Conservation (phyloP, 495 filamentous ascomycete species). For the Rusavskia elegans region DNA sequence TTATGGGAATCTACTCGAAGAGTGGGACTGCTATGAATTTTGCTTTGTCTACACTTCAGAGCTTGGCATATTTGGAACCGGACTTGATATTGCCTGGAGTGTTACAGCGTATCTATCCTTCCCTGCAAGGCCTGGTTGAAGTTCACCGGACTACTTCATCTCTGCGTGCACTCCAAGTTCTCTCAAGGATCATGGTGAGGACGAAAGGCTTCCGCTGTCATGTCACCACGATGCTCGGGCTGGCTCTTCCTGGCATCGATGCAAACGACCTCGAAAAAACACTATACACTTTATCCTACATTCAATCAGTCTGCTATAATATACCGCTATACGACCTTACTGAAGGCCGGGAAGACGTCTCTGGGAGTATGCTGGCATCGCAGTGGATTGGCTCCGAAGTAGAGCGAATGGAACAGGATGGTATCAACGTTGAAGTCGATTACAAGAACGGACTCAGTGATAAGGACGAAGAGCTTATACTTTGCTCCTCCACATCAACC, state of each 20-base stretch:
- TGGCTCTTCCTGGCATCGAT: slow-evolving; percentile 90
- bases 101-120: slow-evolving; percentile 89
- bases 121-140: slow-evolving; percentile 89
- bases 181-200: slow-evolving; percentile 74
- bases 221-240: slow-evolving; percentile 76
- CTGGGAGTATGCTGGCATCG: slow-evolving; percentile 63
- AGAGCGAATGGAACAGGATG: slow-evolving; percentile 80
- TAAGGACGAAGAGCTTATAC: slow-evolving; percentile 72
- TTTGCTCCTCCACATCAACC: slow-evolving; percentile 89
- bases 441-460: slow-evolving; percentile 72
- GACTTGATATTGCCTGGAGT: slow-evolving; percentile 86
- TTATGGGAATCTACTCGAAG: slow-evolving; percentile 97
- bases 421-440: slow-evolving; percentile 66
- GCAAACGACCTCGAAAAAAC: slow-evolving; percentile 97
- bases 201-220: slow-evolving; percentile 92
- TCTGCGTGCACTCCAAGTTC: slow-evolving; percentile 73
- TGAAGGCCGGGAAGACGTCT: slow-evolving; percentile 47
- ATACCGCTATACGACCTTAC: slow-evolving; percentile 82
- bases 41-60: slow-evolving; percentile 77
- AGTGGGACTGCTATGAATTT: slow-evolving; percentile 81
- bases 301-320: slow-evolving; percentile 87
- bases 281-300: slow-evolving; percentile 80
- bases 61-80: slow-evolving; percentile 78
- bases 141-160: slow-evolving; percentile 94
- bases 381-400: slow-evolving; percentile 91